phyloP scores from a whole-genome alignment of 352 stramenopile species.

The Pythium folliculosum region DNA sequence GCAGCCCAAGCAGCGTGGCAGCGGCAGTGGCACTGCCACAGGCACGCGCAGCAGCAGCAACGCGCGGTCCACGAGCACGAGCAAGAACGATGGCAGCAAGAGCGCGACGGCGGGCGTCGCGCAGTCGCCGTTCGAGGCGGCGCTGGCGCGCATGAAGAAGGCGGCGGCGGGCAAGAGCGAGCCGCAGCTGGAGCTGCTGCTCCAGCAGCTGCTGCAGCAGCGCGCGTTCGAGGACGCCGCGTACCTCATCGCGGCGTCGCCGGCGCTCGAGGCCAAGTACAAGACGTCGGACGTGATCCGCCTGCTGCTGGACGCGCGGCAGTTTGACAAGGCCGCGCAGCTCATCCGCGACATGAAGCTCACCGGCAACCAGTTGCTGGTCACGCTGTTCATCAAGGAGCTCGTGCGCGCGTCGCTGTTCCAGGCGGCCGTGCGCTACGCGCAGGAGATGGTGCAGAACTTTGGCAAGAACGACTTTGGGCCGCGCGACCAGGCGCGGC shows the following conservation, averaged over 20 bases:
- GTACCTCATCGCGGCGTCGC: slow-evolving; percentile 61
- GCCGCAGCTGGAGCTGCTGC: slow-evolving; percentile 49
- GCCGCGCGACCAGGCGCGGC: slow-evolving; percentile 28
- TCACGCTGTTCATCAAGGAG: slow-evolving; percentile 84
- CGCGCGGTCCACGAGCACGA: slow-evolving; percentile 10
- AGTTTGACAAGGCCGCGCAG: slow-evolving; percentile 64
- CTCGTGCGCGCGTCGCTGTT: slow-evolving; percentile 70
- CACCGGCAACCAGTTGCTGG: slow-evolving; percentile 66
- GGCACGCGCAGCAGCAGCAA: slow-evolving; percentile 8
- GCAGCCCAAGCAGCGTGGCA: slow-evolving; percentile 47
- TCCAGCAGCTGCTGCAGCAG: slow-evolving; percentile 58
- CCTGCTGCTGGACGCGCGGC: slow-evolving; percentile 64
- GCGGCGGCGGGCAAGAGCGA: slow-evolving; percentile 36
- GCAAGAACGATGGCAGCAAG: slow-evolving; percentile 29
- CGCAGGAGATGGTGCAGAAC: slow-evolving; percentile 76
- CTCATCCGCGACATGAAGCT: slow-evolving; percentile 80
- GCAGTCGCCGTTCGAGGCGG: slow-evolving; percentile 33
- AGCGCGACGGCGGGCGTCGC: slow-evolving; percentile 9
- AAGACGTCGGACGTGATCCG: slow-evolving; percentile 79
- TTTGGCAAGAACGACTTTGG: slow-evolving; percentile 58
- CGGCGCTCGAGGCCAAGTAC: slow-evolving; percentile 62
- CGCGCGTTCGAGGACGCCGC: slow-evolving; percentile 60
- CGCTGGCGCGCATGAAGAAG: slow-evolving; percentile 40
- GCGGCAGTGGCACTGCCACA: slow-evolving; percentile 6
- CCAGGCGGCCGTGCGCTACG: slow-evolving; percentile 64